Conservation (phyloP, 495 filamentous ascomycete genomes). For the Lasiosphaeria miniovina region DNA sequence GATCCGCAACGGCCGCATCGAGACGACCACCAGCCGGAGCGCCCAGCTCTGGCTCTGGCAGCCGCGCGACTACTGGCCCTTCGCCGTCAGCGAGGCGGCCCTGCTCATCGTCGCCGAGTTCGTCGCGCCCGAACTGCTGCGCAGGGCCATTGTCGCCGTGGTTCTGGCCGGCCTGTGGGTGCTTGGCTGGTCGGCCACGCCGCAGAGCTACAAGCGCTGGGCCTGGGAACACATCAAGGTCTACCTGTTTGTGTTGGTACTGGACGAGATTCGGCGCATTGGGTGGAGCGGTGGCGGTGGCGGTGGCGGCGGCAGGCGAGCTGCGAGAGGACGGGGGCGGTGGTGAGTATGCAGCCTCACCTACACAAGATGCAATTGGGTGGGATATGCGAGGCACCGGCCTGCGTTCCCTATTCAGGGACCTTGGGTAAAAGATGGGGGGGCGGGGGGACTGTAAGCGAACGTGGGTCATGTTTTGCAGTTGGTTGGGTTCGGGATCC, state of each 20-base stretch:
- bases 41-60: conserved; percentile 10
- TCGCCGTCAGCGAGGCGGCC: conserved; percentile 10
- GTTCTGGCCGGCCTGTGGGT: conserved; percentile 11
- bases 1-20: conserved; percentile 16
- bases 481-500: too few relatives aligned
- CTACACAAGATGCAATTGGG: too few relatives aligned
- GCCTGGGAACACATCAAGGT: conserved; percentile 23
- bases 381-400: too few relatives aligned
- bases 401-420: too few relatives aligned
- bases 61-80: conserved; percentile 13
- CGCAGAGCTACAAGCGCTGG: conserved; percentile 16
- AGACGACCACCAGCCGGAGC: neutral
- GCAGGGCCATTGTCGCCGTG: conserved; percentile 9
- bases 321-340: neutral
- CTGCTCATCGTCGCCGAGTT: conserved; percentile 15
- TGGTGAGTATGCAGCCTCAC: too few relatives aligned
- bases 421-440: too few relatives aligned
- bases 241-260: conserved; percentile 18
- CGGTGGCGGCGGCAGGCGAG: conserved; percentile 3
- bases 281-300: conserved; percentile 3
- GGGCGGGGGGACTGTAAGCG: too few relatives aligned
- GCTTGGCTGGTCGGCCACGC: conserved; percentile 19
- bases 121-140: conserved; percentile 9
- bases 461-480: too few relatives aligned
- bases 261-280: conserved; percentile 18